Percentiles rank a stretch among this genome's conserved stretches.
phyloP scores from a whole-genome alignment of 2,329 filamentous ascomycete species.

The Monilinia vaccinii-corymbosi region DNA sequence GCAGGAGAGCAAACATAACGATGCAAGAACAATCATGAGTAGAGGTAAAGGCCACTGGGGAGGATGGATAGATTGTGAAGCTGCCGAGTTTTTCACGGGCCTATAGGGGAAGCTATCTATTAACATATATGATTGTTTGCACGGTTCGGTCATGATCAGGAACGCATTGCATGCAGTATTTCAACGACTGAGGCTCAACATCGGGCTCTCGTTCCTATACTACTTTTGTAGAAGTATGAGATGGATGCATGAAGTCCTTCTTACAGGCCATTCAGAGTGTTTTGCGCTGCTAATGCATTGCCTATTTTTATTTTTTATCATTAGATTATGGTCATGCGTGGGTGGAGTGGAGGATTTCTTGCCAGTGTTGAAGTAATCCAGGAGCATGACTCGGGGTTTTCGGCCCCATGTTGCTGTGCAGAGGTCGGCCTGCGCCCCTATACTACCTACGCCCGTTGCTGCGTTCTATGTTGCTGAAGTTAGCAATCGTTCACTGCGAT shows the following conservation, averaged over 20 bases:
- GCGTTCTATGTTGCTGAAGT: neutral
- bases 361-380: slow-evolving; percentile 48
- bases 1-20: neutral
- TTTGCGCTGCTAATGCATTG: slow-evolving; percentile 25
- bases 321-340: neutral
- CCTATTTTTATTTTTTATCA: slow-evolving; percentile 14
- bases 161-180: neutral
- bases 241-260: neutral
- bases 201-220: slow-evolving; percentile 6
- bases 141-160: neutral
- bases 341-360: neutral
- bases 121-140: neutral
- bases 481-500: neutral
- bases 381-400: slow-evolving; percentile 44
- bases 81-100: neutral
- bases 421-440: slow-evolving; percentile 40
- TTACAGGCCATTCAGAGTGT: slow-evolving; percentile 21
- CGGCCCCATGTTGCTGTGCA: slow-evolving; percentile 38
- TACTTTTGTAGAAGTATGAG: neutral
- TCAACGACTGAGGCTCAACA: slow-evolving; percentile 11
- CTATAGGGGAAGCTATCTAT: neutral
- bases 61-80: neutral
- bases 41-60: neutral
- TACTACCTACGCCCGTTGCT: slow-evolving; percentile 40
- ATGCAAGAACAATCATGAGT: neutral